These are phyloP conservation scores for Leptographium wingfieldii DNA, from an alignment of 2,329 filamentous ascomycete species.

Conservation along the genomic window DNA sequence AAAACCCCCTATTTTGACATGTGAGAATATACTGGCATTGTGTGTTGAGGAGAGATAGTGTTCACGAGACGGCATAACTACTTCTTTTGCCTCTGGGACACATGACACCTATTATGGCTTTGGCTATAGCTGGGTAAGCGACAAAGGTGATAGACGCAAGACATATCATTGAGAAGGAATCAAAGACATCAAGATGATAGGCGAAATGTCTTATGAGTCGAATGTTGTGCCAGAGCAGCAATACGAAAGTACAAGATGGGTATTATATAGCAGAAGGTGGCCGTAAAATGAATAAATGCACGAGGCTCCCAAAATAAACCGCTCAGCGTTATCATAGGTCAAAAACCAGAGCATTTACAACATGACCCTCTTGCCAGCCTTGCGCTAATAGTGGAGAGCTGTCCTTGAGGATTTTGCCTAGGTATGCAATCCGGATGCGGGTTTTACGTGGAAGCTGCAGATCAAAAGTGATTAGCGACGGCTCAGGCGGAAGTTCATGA, in stretches of 20 bases:
- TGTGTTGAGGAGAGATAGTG: too few species aligned
- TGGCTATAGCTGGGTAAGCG: neutral
- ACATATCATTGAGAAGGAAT: too few species aligned
- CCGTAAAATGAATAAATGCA: neutral
- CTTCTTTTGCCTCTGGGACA: too few species aligned
- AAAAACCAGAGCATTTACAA: slow-evolving; percentile 66
- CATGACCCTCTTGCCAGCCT: slow-evolving; percentile 62
- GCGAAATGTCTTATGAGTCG: neutral
- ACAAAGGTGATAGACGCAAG: too few species aligned
- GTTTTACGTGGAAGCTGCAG: slow-evolving; percentile 43
- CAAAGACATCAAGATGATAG: neutral
- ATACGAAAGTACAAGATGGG: too few species aligned
- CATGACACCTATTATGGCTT: too few species aligned
- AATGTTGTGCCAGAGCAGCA: too few species aligned
- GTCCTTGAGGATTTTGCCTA: slow-evolving; percentile 70
- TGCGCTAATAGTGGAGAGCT: slow-evolving; percentile 50
- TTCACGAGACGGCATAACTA: too few species aligned
- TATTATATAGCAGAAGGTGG: too few species aligned
- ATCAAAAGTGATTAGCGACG: neutral
- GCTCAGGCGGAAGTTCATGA: neutral
- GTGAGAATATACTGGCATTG: too few species aligned
- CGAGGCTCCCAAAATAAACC: too few species aligned
- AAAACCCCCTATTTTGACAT: too few species aligned
- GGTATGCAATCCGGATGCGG: slow-evolving; percentile 60
- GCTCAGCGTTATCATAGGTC: slow-evolving; percentile 13